Percentiles rank a stretch among this genome's conserved stretches.
phyloP scores from a whole-genome alignment of 73 alveolate genomes.

The Paraurostyla sp. region DNA sequence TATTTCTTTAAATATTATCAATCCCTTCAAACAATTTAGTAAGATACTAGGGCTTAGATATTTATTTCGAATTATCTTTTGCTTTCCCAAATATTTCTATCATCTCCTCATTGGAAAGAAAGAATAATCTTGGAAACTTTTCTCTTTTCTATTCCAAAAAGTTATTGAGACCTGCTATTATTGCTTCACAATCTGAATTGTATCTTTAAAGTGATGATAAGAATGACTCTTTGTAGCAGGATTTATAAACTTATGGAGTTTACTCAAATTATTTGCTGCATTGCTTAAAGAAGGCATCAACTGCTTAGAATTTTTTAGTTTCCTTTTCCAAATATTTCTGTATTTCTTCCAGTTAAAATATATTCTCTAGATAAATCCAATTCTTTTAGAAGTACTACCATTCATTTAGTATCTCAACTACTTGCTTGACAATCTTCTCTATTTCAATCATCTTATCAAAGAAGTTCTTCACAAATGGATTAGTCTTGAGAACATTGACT shows the following conservation, averaged over 20 bases:
- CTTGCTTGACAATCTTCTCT: conserved; percentile 65
- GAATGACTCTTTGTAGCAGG: conserved; percentile 82
- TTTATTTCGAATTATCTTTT: conserved; percentile 77
- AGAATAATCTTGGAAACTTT: conserved; percentile 89
- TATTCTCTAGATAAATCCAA: conserved; percentile 94
- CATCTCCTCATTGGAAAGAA: conserved; percentile 88
- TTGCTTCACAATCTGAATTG: conserved; percentile 87
- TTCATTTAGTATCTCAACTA: conserved; percentile 91
- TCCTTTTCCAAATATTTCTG: conserved; percentile 92
- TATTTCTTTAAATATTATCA: conserved; percentile 81
- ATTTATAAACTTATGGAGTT: conserved; percentile 91
- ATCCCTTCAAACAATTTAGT: conserved; percentile 88
- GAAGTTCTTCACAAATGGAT: conserved; percentile 61
- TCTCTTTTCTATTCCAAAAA: conserved; percentile 90
- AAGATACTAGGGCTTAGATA: conserved; percentile 52
- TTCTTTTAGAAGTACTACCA: conserved; percentile 93
- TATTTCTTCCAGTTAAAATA: conserved; percentile 93
- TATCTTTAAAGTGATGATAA: conserved; percentile 74
- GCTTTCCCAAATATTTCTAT: conserved; percentile 87
- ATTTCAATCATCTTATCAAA: conserved; percentile 59
- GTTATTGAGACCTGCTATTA: conserved; percentile 82
- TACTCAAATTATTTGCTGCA: conserved; percentile 83
- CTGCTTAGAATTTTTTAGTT: conserved; percentile 87
- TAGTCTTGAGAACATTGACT: conserved; percentile 60
- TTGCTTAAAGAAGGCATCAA: conserved; percentile 91